Evolutionary conservation across 2,329 filamentous ascomycete genomes (phyloP).

Genomic region (Venturia aucupariae): DNA sequence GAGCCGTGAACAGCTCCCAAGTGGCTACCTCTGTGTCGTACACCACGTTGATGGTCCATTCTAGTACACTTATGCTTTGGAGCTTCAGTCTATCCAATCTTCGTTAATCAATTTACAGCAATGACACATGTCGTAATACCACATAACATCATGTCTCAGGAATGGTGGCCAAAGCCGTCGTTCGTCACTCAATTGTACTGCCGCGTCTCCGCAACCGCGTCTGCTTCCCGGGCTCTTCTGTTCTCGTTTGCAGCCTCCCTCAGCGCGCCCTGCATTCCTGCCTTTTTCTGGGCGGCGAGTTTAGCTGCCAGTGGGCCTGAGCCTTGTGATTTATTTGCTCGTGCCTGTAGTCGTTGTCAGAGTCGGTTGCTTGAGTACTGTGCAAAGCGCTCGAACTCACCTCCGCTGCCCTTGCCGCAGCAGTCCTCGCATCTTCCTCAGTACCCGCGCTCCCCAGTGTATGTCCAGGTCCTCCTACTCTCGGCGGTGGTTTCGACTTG

Average conservation of each 20-base stretch:
- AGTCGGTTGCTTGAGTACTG: neutral
- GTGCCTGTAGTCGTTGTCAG: conserved; percentile 44
- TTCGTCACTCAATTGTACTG: conserved; percentile 43
- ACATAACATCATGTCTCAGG: neutral
- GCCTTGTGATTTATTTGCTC: conserved; percentile 47
- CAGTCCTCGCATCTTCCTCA: conserved; percentile 54
- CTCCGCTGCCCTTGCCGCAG: conserved; percentile 76
- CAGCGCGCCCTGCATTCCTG: conserved; percentile 59
- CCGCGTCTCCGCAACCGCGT: conserved; percentile 49
- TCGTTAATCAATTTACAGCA: neutral
- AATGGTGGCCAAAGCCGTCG: neutral
- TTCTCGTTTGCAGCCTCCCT: conserved; percentile 60
- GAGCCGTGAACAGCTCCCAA: no score
- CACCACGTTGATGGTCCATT: conserved; percentile 35
- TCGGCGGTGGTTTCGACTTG: conserved; percentile 27
- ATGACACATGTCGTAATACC: neutral
- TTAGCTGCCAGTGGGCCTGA: conserved; percentile 50
- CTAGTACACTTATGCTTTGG: no score
- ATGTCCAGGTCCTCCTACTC: conserved; percentile 48
- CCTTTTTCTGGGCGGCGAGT: conserved; percentile 64
- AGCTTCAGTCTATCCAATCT: no score
- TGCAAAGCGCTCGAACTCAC: conserved; percentile 41
- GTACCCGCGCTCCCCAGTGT: conserved; percentile 48
- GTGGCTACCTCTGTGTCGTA: conserved; percentile 16
- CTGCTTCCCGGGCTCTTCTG: conserved; percentile 55